phyloP scores from a whole-genome alignment of 371 early-diverging fungal genomes.

The Lichtheimia corymbifera region DNA sequence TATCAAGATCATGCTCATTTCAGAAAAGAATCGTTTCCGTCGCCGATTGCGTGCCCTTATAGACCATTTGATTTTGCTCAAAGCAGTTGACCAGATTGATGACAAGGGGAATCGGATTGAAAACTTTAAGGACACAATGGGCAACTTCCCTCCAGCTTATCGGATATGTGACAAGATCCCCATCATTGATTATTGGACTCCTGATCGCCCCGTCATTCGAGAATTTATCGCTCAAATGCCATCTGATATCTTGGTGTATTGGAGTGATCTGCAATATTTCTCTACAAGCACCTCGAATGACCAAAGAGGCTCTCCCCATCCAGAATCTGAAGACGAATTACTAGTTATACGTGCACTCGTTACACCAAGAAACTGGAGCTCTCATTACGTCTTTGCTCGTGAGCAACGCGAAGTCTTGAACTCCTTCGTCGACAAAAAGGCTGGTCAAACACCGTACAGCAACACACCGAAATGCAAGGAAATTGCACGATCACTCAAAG shows the following conservation, averaged over 20 bases:
- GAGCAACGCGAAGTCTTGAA: slow-evolving; percentile 40
- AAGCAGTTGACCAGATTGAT: neutral
- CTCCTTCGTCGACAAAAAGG: slow-evolving; percentile 37
- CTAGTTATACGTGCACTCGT: slow-evolving; percentile 8
- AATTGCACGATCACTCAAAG: slow-evolving; percentile 30
- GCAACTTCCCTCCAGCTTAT: slow-evolving; percentile 6
- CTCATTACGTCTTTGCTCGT: slow-evolving; percentile 30
- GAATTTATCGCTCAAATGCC: slow-evolving; percentile 17
- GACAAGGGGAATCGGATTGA: neutral
- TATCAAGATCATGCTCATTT: slow-evolving; percentile 8
- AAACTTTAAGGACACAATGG: neutral
- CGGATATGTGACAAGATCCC: slow-evolving; percentile 1
- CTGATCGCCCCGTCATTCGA: slow-evolving; percentile 12
- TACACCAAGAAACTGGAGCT: slow-evolving; percentile 49
- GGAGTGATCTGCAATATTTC: slow-evolving; percentile 40
- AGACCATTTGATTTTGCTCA: slow-evolving; percentile 8
- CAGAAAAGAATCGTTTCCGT: slow-evolving; percentile 18
- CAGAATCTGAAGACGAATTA: neutral
- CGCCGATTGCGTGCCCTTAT: slow-evolving; percentile 14
- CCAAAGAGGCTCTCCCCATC: neutral
- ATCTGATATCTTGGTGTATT: slow-evolving; percentile 29
- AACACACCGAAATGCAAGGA: slow-evolving; percentile 31
- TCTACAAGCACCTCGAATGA: slow-evolving; percentile 13
- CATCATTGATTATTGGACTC: slow-evolving; percentile 12
- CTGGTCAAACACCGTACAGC: slow-evolving; percentile 36